These are phyloP conservation scores for Metroxylon sagu DNA, from an alignment of 176 grass and related monocot genomes.

Conservation along the genomic window DNA sequence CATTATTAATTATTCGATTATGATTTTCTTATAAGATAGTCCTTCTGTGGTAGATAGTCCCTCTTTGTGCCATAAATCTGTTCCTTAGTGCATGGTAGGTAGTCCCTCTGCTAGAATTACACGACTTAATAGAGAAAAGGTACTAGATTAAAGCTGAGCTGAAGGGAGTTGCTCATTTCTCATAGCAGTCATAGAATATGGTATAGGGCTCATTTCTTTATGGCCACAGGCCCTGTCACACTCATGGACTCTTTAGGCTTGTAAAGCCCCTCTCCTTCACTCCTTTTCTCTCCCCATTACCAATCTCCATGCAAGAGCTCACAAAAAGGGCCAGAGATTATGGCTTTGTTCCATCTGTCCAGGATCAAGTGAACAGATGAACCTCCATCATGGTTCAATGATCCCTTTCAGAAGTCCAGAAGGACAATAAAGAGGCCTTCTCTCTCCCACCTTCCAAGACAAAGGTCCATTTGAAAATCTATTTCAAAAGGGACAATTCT, in stretches of 20 bases:
- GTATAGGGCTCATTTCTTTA: constrained; percentile 29
- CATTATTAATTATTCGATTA: no score
- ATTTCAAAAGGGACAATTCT: background rate
- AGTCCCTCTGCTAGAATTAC: no score
- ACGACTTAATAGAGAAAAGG: no score
- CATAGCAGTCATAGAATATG: constrained; percentile 11
- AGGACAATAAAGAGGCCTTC: background rate
- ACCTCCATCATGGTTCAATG: background rate
- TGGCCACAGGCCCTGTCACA: constrained; percentile 28
- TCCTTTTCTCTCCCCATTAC: constrained; percentile 18
- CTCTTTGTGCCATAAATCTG: no score
- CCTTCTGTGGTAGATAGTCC: no score
- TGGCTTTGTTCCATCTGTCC: constrained; percentile 26
- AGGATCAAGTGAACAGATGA: constrained; percentile 17
- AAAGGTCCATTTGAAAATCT: background rate
- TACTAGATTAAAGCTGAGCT: background rate
- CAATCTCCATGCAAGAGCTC: constrained; percentile 32
- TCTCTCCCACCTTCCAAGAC: background rate
- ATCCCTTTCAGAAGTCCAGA: background rate
- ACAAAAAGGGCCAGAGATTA: constrained; percentile 30
- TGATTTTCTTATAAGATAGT: no score
- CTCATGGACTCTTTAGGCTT: constrained; percentile 9
- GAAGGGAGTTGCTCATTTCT: background rate
- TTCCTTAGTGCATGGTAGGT: no score
- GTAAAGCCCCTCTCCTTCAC: constrained; percentile 28